Percentiles rank a stretch among this genome's conserved stretches.
These are phyloP conservation scores for Emmonsia crescens DNA, from an alignment of 2,329 filamentous ascomycete genomes.

Conservation along the genomic window DNA sequence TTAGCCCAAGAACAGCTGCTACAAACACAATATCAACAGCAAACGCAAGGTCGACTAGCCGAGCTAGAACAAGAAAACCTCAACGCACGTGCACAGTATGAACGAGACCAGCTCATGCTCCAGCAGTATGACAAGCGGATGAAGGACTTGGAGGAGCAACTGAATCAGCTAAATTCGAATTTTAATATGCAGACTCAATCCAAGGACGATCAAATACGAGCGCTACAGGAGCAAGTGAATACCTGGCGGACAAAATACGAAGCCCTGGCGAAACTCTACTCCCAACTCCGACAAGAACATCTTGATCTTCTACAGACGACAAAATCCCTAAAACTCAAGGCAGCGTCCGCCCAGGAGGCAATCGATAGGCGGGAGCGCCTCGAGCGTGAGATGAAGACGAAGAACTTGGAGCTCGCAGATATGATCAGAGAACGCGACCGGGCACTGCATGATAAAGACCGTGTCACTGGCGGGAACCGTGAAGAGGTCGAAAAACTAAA, in stretches of 20 bases:
- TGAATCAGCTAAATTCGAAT: conserved; percentile 70
- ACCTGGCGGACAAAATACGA: conserved; percentile 98
- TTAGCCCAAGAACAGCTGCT: conserved; percentile 83
- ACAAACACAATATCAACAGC: conserved; percentile 79
- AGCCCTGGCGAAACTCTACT: conserved; percentile 90
- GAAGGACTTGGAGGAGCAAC: conserved; percentile 81
- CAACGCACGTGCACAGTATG: conserved; percentile 87
- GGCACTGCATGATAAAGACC: conserved; percentile 85
- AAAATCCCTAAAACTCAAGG: conserved; percentile 91
- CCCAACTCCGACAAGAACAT: conserved; percentile 88
- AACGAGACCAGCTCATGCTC: conserved; percentile 92
- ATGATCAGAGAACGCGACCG: conserved; percentile 97
- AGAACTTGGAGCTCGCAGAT: conserved; percentile 95
- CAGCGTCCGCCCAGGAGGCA: conserved; percentile 90
- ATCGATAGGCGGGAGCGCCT: conserved; percentile 91
- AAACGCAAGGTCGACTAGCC: conserved; percentile 89
- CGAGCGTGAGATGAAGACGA: conserved; percentile 95
- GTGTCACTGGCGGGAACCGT: conserved; percentile 71
- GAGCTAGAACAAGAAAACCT: conserved; percentile 93
- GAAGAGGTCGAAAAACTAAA: conserved; percentile 92
- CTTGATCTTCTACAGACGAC: conserved; percentile 91
- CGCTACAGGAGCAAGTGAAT: conserved; percentile 92
- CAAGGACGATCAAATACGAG: conserved; percentile 87
- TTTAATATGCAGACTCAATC: conserved; percentile 75
- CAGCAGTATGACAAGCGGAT: conserved; percentile 94